Conservation (phyloP, 306 rosid species). For the Cucumis melo region DNA sequence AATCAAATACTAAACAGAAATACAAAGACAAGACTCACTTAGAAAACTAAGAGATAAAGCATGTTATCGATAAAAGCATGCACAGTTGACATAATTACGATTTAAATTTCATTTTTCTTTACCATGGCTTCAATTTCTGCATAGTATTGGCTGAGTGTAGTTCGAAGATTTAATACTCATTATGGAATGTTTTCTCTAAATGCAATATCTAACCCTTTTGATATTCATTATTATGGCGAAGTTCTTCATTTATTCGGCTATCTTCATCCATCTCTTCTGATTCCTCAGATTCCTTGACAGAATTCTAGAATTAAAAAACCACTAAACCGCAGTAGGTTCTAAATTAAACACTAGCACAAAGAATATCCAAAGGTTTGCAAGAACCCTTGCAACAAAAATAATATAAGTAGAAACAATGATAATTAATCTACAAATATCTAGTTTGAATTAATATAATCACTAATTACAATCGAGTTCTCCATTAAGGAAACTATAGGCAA, state of each 20-base stretch:
- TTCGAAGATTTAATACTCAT: slow-evolving; percentile 78
- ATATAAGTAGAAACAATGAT: neutral
- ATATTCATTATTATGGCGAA: slow-evolving; percentile 48
- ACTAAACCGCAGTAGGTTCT: neutral
- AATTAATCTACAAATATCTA: neutral
- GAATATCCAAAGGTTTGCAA: neutral
- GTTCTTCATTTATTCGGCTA: slow-evolving; percentile 69
- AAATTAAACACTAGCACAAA: neutral
- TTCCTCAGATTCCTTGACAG: slow-evolving; percentile 74
- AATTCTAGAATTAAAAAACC: slow-evolving; percentile 9
- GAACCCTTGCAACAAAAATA: neutral
- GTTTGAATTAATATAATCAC: neutral
- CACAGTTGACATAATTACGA: neutral
- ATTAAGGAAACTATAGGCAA: neutral
- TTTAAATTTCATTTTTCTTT: slow-evolving; percentile 10
- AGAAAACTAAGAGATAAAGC: neutral
- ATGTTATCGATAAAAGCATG: neutral
- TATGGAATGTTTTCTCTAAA: slow-evolving; percentile 68
- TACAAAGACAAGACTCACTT: neutral
- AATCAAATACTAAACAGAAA: neutral
- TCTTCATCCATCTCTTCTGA: slow-evolving; percentile 98
- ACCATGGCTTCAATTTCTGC: slow-evolving; percentile 99
- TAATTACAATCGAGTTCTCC: neutral
- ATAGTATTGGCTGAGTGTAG: slow-evolving; percentile 95
- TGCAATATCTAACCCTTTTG: slow-evolving; percentile 43